These are phyloP conservation scores for Pulicaria dysenterica DNA, from an alignment of 129 eudicot species.

Conservation along the genomic window DNA sequence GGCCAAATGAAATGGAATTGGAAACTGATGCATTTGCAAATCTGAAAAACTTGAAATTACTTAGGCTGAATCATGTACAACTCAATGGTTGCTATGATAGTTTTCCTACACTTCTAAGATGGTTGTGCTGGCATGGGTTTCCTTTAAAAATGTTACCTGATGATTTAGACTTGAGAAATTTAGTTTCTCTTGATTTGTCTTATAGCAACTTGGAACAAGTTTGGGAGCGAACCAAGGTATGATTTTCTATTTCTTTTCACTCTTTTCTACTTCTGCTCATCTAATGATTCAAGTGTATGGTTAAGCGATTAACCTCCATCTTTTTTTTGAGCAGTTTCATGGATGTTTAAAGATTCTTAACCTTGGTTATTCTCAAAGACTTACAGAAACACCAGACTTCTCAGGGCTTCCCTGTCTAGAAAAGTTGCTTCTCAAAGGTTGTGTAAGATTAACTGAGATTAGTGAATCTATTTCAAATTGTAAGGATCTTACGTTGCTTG, in stretches of 20 bases:
- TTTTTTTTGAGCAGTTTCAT: not conserved
- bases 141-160: constrained; percentile 3
- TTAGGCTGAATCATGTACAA: constrained; percentile 13
- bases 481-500: constrained; percentile 9
- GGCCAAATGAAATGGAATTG: not conserved
- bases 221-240: constrained; percentile 25
- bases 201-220: constrained; percentile 25
- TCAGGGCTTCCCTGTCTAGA: constrained; percentile 21
- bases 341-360: constrained; percentile 24
- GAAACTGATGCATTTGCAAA: constrained; percentile 25
- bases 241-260: not conserved
- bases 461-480: constrained; percentile 14
- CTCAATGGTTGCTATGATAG: constrained; percentile 16
- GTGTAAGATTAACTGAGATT: constrained; percentile 14
- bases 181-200: constrained; percentile 30
- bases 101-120: constrained; percentile 26
- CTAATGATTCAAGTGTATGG: too few species aligned
- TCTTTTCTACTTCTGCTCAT: not conserved
- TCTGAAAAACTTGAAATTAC: constrained; percentile 27
- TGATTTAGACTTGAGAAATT: constrained; percentile 15
- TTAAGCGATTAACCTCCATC: not conserved
- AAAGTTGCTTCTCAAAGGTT: constrained; percentile 14
- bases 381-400: constrained; percentile 14
- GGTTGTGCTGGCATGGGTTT: constrained; percentile 34
- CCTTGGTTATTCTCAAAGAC: constrained; percentile 17